Evolutionary conservation across 2,329 filamentous ascomycete species (phyloP), one percentile per base, ranked within the genome.

Genomic region (Colletotrichum karsti): DNA sequence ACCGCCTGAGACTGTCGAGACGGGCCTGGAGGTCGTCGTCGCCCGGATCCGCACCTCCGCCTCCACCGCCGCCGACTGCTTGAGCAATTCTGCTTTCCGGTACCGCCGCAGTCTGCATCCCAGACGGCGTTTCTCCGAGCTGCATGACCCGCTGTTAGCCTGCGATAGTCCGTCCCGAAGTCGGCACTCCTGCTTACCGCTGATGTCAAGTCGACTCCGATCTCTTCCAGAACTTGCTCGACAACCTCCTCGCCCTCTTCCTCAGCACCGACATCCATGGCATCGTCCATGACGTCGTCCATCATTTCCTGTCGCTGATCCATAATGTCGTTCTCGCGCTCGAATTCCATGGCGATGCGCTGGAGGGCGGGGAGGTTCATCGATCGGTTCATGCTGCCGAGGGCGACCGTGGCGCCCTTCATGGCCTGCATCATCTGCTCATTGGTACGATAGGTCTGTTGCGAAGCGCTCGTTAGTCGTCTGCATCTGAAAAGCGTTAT

Each of bases 401-500:
- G 85, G 3, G 97, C 91, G 81, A 92, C 91, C 1, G 96, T 98
- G 5, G 96, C 96, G 35, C 96, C 96, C 81, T 98, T 99, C 96
- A 99, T 98, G 8, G 95, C 96, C 81, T 97, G 94, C 95, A 98
- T 98, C 96, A 99, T 99, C 81, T 98, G 95, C 80, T 99, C 96
- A 80, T 99, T 99, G 73, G 95, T 98, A 72, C 96, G 91, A 72
- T 98, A 95, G 55, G 96, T 99, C 93, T 97, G 75, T 18, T 22
- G 75, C 71, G 50, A 12, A 26, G 24, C 69, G 46, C 4, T 26
- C 12, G 58, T 55, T 24, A 37, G 63, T 64, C n/a, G 55, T 35
- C 39, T 10, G 20, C 35, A 13, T 20, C 48, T 18, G 10, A 9
- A 13, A 18, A 26, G 18, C 6, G 12, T 28, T 15, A 6, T 9